Base-by-base conservation (phyloP, 306 rosid genomes). In the Cicer judaicum region DNA sequence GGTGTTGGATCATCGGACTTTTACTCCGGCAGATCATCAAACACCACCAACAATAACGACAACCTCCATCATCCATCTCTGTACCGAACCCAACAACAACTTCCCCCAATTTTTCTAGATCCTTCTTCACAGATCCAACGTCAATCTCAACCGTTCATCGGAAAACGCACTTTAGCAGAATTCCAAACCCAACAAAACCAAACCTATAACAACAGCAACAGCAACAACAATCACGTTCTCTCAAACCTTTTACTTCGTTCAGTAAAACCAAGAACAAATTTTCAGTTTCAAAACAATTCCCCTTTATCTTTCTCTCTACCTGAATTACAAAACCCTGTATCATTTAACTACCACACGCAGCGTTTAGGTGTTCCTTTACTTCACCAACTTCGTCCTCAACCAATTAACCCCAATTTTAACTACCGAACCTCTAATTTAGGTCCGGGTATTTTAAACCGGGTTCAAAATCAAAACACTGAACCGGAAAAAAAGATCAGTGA, bases 111-210 rank as follows among this genome's bases (percentile, higher is more conserved):
- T 0, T 84, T 84, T 77, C 57, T 84, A n/a, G 96, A 89, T 81
- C 86, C 89, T 5, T 11, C 96, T 0, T 5, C 86, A 1, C 97
- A 90, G 91, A 89, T 93, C 90, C 82, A 79, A 0, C 77, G 64
- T 1, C 83, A 0, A 64, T 81, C 46, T 39, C 71, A 0, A 65
- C 84, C 82, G 21, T 21, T 85, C 13, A 72, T 85, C 64, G 88
- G 98, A 0, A 93, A 93, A 24, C 85, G 96, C 11, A 88, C 89
- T 10, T 96, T 88, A 3, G 80, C 94, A 1, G 97, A 93, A 74
- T 87, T 79, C 50, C 97, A 89, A 42, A 70, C 85, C 19, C 89
- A 68, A 16, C 66, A 65, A 18, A 18, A 39, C 24, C 68, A 59
- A 59, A 12, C 41, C 89, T 62, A 36, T 8, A 82, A 62, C 77